Evolutionary conservation across 805 yeast species (phyloP).

Genomic region (Candida bentonensis): DNA sequence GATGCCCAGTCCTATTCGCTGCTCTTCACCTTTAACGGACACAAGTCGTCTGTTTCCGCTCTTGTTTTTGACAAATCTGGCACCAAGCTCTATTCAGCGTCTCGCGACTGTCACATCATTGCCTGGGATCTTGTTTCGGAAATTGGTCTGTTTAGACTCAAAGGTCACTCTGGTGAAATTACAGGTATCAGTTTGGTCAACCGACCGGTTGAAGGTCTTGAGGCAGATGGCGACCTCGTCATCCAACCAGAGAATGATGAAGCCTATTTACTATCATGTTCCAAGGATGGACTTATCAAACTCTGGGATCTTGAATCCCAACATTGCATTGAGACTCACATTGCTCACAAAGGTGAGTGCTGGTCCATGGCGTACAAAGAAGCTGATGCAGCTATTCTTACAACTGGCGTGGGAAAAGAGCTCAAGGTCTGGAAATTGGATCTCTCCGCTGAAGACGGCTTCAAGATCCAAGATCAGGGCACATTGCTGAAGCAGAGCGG

Average conservation of each 20-base stretch:
- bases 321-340: slow-evolving; percentile 87
- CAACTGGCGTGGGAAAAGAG: slow-evolving; percentile 72
- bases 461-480: slow-evolving; percentile 47
- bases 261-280: slow-evolving; percentile 57
- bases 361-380: slow-evolving; percentile 48
- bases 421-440: slow-evolving; percentile 74
- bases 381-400: slow-evolving; percentile 32
- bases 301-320: slow-evolving; percentile 86
- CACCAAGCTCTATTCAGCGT: slow-evolving; percentile 74
- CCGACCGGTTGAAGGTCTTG: slow-evolving; percentile 15
- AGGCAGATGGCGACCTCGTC: slow-evolving; percentile 8
- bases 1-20: slow-evolving; percentile 71
- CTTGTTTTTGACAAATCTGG: slow-evolving; percentile 68
- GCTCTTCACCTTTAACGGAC: slow-evolving; percentile 79
- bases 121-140: slow-evolving; percentile 95
- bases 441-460: slow-evolving; percentile 35
- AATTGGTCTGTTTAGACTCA: slow-evolving; percentile 70
- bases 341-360: slow-evolving; percentile 87
- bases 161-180: slow-evolving; percentile 81
- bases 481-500: slow-evolving; percentile 37
- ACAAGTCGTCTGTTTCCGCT: slow-evolving; percentile 59
- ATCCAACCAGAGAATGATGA: slow-evolving; percentile 25
- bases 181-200: slow-evolving; percentile 53
- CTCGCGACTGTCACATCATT: slow-evolving; percentile 69
- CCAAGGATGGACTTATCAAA: slow-evolving; percentile 85